Evolutionary conservation across 768 basidiomycete genomes (phyloP).

Genomic region (Lactifluus volemus): DNA sequence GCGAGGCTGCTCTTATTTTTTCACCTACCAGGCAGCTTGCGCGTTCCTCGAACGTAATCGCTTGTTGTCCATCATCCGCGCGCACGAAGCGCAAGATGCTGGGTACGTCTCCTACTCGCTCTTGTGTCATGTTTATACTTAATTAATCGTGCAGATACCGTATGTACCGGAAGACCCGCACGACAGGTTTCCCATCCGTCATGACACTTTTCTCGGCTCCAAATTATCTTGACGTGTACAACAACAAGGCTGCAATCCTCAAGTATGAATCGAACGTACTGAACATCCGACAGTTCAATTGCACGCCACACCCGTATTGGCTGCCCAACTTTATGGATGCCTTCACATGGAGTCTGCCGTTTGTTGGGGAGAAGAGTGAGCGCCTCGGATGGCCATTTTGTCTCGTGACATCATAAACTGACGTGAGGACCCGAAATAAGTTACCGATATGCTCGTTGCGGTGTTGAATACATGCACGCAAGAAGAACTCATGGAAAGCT

Average conservation of each 20-base stretch:
- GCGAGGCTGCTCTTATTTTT: slow-evolving; percentile 94
- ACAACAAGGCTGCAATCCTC: slow-evolving; percentile 97
- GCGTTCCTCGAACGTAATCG: slow-evolving; percentile 97
- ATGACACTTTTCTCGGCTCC: slow-evolving; percentile 99
- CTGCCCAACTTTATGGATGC: slow-evolving; percentile 97
- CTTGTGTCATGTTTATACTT: neutral
- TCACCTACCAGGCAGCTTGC: slow-evolving; percentile 92
- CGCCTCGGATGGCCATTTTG: slow-evolving; percentile 9
- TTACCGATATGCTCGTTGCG: slow-evolving; percentile 98
- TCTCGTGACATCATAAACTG: neutral
- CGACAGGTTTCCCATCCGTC: slow-evolving; percentile 96
- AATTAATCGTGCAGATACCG: slow-evolving; percentile 53
- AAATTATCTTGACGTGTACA: slow-evolving; percentile 97
- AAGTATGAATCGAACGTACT: slow-evolving; percentile 99
- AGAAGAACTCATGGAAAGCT: slow-evolving; percentile 85
- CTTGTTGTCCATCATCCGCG: slow-evolving; percentile 91
- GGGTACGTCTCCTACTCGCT: slow-evolving; percentile 47
- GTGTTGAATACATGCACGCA: slow-evolving; percentile 96
- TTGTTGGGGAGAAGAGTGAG: slow-evolving; percentile 94
- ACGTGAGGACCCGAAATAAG: slow-evolving; percentile 32
- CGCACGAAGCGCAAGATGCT: slow-evolving; percentile 98
- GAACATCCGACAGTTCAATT: slow-evolving; percentile 98
- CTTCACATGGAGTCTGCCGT: slow-evolving; percentile 96
- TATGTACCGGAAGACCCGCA: slow-evolving; percentile 98
- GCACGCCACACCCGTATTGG: slow-evolving; percentile 92